These are phyloP conservation scores for Eucalyptus virginea DNA, from an alignment of 345 rosid species.

Conservation along the genomic window DNA sequence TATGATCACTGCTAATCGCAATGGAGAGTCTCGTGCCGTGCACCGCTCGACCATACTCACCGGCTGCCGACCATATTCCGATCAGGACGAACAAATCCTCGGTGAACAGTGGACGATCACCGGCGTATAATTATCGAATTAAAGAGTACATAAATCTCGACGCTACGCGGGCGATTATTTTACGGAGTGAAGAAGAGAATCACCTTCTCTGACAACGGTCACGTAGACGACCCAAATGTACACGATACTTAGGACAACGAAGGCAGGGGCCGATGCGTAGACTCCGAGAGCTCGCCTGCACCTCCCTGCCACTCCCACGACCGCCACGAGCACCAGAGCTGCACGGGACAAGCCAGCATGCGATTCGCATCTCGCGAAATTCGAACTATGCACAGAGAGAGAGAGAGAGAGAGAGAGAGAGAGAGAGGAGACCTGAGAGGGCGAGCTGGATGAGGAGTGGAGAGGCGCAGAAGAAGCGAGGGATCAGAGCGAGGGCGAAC, in stretches of 20 bases:
- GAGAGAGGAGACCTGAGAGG: slow-evolving; percentile 21
- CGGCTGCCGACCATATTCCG: not conserved
- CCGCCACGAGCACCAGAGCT: slow-evolving; percentile 20
- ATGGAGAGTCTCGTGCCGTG: not conserved
- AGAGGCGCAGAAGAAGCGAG: slow-evolving; percentile 30
- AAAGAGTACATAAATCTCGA: not conserved
- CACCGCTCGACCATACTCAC: not conserved
- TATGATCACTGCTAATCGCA: not conserved
- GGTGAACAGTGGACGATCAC: not conserved
- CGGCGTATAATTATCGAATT: not conserved
- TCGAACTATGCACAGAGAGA: not conserved
- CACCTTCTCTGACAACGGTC: slow-evolving; percentile 30
- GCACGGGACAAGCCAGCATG: not conserved
- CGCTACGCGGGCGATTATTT: not conserved
- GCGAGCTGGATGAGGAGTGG: slow-evolving; percentile 21
- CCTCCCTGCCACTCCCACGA: slow-evolving; percentile 25
- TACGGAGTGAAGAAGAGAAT: not conserved
- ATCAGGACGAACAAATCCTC: not conserved
- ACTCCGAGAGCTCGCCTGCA: slow-evolving; percentile 33
- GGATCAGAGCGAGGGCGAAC: slow-evolving; percentile 17
- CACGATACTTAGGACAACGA: slow-evolving; percentile 26
- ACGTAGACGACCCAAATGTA: slow-evolving; percentile 39
- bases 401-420: not conserved
- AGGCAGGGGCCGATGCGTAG: slow-evolving; percentile 39
- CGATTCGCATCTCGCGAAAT: not conserved